Conservation (phyloP, 441 rosid species). For the Adansonia madagascariensis region DNA sequence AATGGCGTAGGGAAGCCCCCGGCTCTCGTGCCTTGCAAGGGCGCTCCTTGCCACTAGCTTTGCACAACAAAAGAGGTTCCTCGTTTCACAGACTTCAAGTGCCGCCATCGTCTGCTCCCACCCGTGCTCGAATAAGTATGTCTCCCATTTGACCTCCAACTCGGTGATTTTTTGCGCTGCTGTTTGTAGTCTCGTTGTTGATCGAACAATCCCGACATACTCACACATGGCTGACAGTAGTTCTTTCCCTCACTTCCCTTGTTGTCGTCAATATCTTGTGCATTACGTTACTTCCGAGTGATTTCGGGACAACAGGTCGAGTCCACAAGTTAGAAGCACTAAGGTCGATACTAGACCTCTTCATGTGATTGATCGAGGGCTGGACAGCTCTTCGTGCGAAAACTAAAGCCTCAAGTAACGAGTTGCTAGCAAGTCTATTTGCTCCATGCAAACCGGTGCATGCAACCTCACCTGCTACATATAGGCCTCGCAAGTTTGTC, state of each 20-base stretch:
- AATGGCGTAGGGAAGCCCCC: constrained; percentile 85
- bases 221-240: constrained; percentile 89
- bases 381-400: constrained; percentile 93
- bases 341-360: constrained; percentile 47
- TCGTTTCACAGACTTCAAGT: constrained; percentile 91
- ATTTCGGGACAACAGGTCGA: constrained; percentile 62
- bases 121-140: constrained; percentile 71
- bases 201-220: constrained; percentile 87
- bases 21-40: constrained; percentile 88
- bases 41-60: constrained; percentile 95
- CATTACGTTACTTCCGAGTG: constrained; percentile 49
- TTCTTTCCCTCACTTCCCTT: constrained; percentile 65
- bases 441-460: constrained; percentile 98
- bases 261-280: constrained; percentile 53
- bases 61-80: constrained; percentile 91
- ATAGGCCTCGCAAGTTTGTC: constrained; percentile 83
- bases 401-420: constrained; percentile 93
- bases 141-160: constrained; percentile 82
- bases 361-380: constrained; percentile 83
- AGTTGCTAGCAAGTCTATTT: constrained; percentile 93
- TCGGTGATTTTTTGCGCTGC: constrained; percentile 62
- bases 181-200: constrained; percentile 67
- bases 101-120: constrained; percentile 89
- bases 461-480: constrained; percentile 97
- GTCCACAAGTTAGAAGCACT: constrained; percentile 62